Evolutionary conservation across 2,329 filamentous ascomycete genomes (phyloP).

Genomic region (Aspergillus viridinutans): DNA sequence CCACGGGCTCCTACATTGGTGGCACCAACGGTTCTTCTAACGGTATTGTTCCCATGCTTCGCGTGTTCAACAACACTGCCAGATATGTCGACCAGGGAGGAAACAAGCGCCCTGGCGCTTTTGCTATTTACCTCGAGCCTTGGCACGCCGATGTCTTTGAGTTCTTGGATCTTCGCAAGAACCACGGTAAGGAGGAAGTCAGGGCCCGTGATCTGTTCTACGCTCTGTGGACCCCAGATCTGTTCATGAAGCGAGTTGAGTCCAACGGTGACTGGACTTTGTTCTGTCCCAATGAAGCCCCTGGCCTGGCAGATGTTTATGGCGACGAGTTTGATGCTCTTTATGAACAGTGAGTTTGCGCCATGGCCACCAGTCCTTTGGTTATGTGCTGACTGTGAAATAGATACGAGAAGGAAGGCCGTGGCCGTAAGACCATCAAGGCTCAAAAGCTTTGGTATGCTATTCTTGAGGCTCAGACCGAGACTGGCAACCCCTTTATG

Average conservation of each 20-base stretch:
- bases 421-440: constrained; percentile 85
- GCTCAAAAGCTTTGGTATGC: constrained; percentile 99
- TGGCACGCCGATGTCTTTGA: constrained; percentile 98
- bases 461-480: constrained; percentile 95
- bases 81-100: constrained; percentile 98
- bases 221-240: constrained; percentile 94
- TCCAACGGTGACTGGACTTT: constrained; percentile 95
- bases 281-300: constrained; percentile 96
- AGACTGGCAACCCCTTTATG: constrained; percentile 99
- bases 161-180: constrained; percentile 97
- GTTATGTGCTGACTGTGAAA: constrained; percentile 5
- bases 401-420: constrained; percentile 81
- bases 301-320: constrained; percentile 92
- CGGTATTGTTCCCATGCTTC: constrained; percentile 94
- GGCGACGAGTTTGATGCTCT: constrained; percentile 95
- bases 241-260: constrained; percentile 99
- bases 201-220: constrained; percentile 97
- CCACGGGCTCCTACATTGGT: constrained; percentile 95
- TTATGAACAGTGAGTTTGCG: constrained; percentile 59
- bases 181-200: constrained; percentile 97
- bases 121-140: constrained; percentile 97
- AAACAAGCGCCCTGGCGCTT: constrained; percentile 97
- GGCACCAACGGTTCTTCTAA: constrained; percentile 98
- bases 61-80: constrained; percentile 98
- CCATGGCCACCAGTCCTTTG: neutral